These are phyloP conservation scores for Aspergillus sp. DNA, from an alignment of 2,329 filamentous ascomycete species.

Conservation along the genomic window DNA sequence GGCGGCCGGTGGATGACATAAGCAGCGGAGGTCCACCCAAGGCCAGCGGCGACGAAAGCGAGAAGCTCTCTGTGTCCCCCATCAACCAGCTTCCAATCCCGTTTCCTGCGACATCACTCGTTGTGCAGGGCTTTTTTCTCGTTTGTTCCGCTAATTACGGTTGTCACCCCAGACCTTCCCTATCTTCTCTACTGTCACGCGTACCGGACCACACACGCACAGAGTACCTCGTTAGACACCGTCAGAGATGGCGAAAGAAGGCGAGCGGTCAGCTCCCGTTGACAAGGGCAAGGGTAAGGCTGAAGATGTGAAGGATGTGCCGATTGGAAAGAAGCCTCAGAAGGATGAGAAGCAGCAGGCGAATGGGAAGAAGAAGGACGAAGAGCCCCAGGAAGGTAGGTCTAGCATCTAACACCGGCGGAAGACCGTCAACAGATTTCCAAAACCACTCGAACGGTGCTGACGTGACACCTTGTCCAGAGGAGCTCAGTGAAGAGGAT, in stretches of 20 bases:
- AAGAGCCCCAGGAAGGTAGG: constrained; percentile 55
- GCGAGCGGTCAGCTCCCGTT: constrained; percentile 70
- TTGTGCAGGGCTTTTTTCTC: constrained; percentile 8
- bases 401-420: constrained; percentile 28
- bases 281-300: constrained; percentile 98
- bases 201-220: constrained; percentile 6
- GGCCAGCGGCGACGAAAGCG: constrained; percentile 13
- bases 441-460: constrained; percentile 5
- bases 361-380: constrained; percentile 67
- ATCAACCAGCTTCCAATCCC: constrained; percentile 20
- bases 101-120: constrained; percentile 12
- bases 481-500: constrained; percentile 95
- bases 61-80: constrained; percentile 18
- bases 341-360: constrained; percentile 62
- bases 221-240: constrained; percentile 23
- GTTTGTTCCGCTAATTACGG: constrained; percentile 9
- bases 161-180: constrained; percentile 1
- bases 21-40: constrained; percentile 18
- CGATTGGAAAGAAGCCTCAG: constrained; percentile 45
- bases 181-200: constrained; percentile 3
- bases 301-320: constrained; percentile 55
- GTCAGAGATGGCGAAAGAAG: constrained; percentile 79
- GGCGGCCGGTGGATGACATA: constrained; percentile 15
- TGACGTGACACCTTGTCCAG: constrained; percentile 42
- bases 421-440: constrained; percentile 1